Evolutionary conservation across 2,329 filamentous ascomycete species (phyloP).

Genomic region (Podosphaera fusca): DNA sequence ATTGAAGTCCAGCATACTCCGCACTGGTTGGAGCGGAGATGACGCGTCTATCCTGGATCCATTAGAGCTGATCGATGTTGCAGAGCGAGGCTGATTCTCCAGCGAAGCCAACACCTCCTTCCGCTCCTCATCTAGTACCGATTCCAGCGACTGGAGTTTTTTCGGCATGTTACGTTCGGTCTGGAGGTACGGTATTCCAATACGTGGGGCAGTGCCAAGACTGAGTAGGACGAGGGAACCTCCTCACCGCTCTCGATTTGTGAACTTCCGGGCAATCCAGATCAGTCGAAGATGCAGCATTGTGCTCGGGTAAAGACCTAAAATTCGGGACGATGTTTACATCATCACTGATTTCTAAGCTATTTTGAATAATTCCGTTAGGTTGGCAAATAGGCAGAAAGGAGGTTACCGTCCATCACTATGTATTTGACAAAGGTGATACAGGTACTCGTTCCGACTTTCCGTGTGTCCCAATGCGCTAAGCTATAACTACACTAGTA

Average conservation of each 20-base stretch:
- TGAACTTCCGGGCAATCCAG: conserved; percentile 14
- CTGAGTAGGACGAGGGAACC: not conserved
- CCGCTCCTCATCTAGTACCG: conserved; percentile 55
- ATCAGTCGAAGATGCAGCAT: conserved; percentile 15
- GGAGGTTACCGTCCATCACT: too few relatives aligned
- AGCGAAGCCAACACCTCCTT: conserved; percentile 48
- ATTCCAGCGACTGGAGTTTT: conserved; percentile 48
- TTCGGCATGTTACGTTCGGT: conserved; percentile 9
- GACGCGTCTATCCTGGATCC: conserved; percentile 21
- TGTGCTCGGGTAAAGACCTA: conserved; percentile 8
- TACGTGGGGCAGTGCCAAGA: conserved; percentile 1
- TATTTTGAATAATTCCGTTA: too few relatives aligned
- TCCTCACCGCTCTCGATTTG: conserved; percentile 12
- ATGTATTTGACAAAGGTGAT: too few relatives aligned
- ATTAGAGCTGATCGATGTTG: conserved; percentile 12
- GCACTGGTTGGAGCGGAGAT: conserved; percentile 41
- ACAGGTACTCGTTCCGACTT: too few relatives aligned
- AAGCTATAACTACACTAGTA: too few relatives aligned
- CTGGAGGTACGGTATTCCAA: not conserved
- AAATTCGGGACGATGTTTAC: too few relatives aligned
- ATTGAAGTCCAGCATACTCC: conserved; percentile 29
- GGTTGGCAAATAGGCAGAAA: too few relatives aligned
- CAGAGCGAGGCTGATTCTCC: conserved; percentile 18
- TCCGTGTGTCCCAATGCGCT: too few relatives aligned
- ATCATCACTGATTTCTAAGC: too few relatives aligned